Evolutionary conservation across 2,329 filamentous ascomycete species (phyloP).

Genomic region (Helotiales sp.): DNA sequence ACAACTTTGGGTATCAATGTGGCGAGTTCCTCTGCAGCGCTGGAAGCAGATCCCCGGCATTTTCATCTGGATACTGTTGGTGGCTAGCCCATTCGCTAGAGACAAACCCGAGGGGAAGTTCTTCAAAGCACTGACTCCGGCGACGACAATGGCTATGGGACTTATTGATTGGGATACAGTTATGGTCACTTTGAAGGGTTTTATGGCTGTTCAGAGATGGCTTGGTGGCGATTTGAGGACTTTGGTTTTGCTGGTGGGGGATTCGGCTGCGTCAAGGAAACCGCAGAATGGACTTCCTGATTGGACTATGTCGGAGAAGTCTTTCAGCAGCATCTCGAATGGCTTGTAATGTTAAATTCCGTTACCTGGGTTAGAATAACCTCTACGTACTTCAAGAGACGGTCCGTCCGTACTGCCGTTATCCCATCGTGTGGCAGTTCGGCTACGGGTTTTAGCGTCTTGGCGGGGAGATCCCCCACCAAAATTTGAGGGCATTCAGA

Average conservation of each 20-base stretch:
- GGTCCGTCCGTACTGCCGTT: too few species aligned
- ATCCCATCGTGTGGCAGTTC: too few species aligned
- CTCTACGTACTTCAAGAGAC: too few species aligned
- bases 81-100: conserved; percentile 37
- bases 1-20: conserved; percentile 38
- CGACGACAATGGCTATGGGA: conserved; percentile 39
- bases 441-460: too few species aligned
- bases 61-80: conserved; percentile 43
- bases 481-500: too few species aligned
- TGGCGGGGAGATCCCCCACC: too few species aligned
- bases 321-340: not conserved
- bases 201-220: conserved; percentile 42
- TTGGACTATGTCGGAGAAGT: not conserved
- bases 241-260: not conserved
- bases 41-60: conserved; percentile 44
- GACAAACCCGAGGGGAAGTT: conserved; percentile 39
- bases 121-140: conserved; percentile 42
- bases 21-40: conserved; percentile 35
- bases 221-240: conserved; percentile 23
- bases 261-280: too few species aligned
- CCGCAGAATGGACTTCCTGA: not conserved
- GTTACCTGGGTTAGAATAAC: too few species aligned
- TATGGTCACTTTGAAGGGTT: conserved; percentile 38
- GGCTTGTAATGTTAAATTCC: too few species aligned
- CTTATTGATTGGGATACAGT: conserved; percentile 40